Evolutionary conservation across 1,284 basidiomycete species (phyloP).

Genomic region (Malassezia caprae): DNA sequence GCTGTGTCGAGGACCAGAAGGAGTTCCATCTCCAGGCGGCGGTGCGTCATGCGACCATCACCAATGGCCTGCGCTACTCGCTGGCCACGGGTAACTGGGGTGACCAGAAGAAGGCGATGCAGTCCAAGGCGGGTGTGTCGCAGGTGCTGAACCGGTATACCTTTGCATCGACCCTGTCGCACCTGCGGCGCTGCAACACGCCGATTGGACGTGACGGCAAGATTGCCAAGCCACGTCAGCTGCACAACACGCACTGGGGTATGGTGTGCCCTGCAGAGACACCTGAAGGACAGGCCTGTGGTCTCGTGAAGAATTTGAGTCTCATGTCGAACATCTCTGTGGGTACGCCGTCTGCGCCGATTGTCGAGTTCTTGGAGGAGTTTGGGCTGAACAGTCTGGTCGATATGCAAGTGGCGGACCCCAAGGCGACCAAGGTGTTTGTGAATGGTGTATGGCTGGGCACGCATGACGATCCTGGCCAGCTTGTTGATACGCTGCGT

Average conservation of each 20-base stretch:
- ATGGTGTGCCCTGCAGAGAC: conserved; percentile 96
- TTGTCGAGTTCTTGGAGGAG: conserved; percentile 96
- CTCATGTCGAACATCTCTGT: conserved; percentile 98
- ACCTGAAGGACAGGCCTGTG: conserved; percentile 97
- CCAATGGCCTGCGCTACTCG: conserved; percentile 95
- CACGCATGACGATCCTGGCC: conserved; percentile 88
- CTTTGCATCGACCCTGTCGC: conserved; percentile 93
- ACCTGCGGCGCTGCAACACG: conserved; percentile 94
- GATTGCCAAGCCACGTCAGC: conserved; percentile 95
- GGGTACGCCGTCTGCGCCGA: conserved; percentile 86
- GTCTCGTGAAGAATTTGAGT: conserved; percentile 94
- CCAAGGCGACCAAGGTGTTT: conserved; percentile 74
- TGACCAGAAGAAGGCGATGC: conserved; percentile 92
- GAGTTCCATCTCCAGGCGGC: conserved; percentile 85
- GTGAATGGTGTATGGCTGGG: conserved; percentile 99
- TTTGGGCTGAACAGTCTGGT: conserved; percentile 57
- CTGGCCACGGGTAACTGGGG: conserved; percentile 99
- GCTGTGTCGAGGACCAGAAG: conserved; percentile 87
- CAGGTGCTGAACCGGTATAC: conserved; percentile 98
- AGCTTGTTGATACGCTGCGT: conserved; percentile 83
- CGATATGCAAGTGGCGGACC: conserved; percentile 40
- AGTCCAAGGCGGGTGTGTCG: conserved; percentile 89
- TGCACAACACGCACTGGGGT: conserved; percentile 99
- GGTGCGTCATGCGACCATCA: conserved; percentile 87
- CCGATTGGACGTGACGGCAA: conserved; percentile 97